Base-by-base conservation (phyloP, 495 filamentous ascomycete genomes). In the Hypoxylon crocopeplum region DNA sequence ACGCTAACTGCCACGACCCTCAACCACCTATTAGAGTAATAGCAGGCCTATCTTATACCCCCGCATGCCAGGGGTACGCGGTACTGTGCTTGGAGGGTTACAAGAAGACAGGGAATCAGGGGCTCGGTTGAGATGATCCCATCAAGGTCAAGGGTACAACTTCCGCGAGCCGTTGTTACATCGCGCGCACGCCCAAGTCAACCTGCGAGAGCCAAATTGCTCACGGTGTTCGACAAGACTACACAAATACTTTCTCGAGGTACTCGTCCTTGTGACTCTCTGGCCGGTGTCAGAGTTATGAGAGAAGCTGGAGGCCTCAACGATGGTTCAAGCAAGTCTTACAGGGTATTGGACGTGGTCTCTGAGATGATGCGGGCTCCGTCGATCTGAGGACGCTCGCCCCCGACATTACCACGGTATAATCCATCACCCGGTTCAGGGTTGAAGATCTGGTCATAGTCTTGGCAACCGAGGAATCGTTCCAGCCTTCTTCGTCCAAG, bases 131-230 rank as follows among this genome's bases (percentile, higher is more conserved):
- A 55, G 61, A 55, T 59, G 61, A 59, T 59, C 61, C 61, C 55
- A 55, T 42, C 61, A 40, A 50, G 46, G 50, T 33, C 61, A 64
- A 59, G 61, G 61, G 61, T 64, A 55, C 61, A 64, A 59, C 55
- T 59, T 64, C 61, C 61, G 61, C 61, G 61, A 64, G 55, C 61
- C 61, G 61, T 64, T 36, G 61, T 64, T 64, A 64, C 61, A 64
- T 64, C 61, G 61, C 25, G 51, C 46, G n/a, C 24, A 52, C 32
- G 24, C 21, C 41, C 39, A 51, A 52, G 46, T 52, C n/a, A 30
- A 49, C 51, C 21, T 47, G 24, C 34, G 33, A 62, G 49, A 49
- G 33, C 52, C 40, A 37, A 52, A 51, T 48, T 48, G 15, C 38
- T 17, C 39, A 54, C 44, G 39, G 19, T 47, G 20, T 44, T 40